Evolutionary conservation across 352 stramenopile species (phyloP).

Genomic region (Halophytophthora batemanensis): DNA sequence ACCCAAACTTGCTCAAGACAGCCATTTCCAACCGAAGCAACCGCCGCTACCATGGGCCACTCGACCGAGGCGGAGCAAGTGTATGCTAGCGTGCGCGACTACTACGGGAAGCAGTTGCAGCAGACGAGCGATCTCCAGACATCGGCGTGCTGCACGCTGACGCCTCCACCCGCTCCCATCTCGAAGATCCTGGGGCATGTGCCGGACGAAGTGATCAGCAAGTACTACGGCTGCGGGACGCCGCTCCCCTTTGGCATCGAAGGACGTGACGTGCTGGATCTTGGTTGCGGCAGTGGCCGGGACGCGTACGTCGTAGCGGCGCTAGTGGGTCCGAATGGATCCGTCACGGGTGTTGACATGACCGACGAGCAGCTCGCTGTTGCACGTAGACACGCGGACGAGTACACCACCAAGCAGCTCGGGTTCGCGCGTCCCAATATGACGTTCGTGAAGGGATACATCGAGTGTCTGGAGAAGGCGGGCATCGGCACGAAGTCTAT

Average conservation of each 20-base stretch:
- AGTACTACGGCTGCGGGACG: slow-evolving; percentile 83
- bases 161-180: slow-evolving; percentile 23
- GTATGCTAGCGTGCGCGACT: slow-evolving; percentile 36
- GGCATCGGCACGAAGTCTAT: slow-evolving; percentile 68
- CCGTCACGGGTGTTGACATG: slow-evolving; percentile 90
- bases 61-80: slow-evolving; percentile 21
- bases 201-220: slow-evolving; percentile 47
- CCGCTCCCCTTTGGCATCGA: slow-evolving; percentile 67
- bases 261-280: slow-evolving; percentile 75
- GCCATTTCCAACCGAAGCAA: too few relatives aligned
- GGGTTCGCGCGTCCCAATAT: slow-evolving; percentile 75
- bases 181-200: slow-evolving; percentile 64
- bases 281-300: slow-evolving; percentile 85
- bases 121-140: slow-evolving; percentile 62
- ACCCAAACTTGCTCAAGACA: too few relatives aligned
- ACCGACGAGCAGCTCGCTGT: slow-evolving; percentile 86
- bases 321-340: slow-evolving; percentile 73
- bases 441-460: slow-evolving; percentile 84
- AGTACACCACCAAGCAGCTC: slow-evolving; percentile 70
- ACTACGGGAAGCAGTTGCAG: slow-evolving; percentile 43
- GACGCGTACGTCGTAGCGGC: slow-evolving; percentile 87
- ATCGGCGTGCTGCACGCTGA: slow-evolving; percentile 57
- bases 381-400: slow-evolving; percentile 55
- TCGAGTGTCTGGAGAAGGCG: slow-evolving; percentile 85
- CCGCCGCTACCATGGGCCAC: too few relatives aligned